Evolutionary conservation across 306 rosid genomes (phyloP).

Genomic region (Vigna hirtella): DNA sequence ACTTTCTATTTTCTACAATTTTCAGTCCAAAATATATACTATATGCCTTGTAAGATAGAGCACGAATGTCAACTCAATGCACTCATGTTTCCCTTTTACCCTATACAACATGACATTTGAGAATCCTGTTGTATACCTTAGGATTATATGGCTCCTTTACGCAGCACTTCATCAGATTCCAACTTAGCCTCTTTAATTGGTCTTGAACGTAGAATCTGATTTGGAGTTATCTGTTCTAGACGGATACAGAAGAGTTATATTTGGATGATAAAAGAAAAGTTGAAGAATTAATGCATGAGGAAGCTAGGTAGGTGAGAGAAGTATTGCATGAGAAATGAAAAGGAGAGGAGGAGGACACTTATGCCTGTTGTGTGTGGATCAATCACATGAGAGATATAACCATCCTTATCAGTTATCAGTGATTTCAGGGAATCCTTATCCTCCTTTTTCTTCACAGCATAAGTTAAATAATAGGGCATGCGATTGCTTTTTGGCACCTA

Average conservation of each 20-base stretch:
- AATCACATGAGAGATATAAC: conserved; percentile 30
- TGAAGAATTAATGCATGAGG: too few species aligned
- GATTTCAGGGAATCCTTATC: conserved; percentile 47
- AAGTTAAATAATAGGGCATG: conserved; percentile 9
- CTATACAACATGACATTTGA: conserved; percentile 30
- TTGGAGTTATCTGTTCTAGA: conserved; percentile 39
- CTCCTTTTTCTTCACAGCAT: conserved; percentile 31
- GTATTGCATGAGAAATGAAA: conserved; percentile 50
- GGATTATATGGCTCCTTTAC: conserved; percentile 16
- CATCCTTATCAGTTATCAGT: conserved; percentile 36
- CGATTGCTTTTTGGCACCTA: conserved; percentile 33
- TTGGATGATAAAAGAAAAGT: not conserved
- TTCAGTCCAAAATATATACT: not conserved
- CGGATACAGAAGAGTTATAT: conserved; percentile 13
- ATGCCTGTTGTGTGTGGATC: conserved; percentile 43
- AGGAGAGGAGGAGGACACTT: conserved; percentile 55
- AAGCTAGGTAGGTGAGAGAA: too few species aligned
- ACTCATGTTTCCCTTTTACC: conserved; percentile 44
- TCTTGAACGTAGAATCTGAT: conserved; percentile 45
- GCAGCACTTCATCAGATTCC: conserved; percentile 27
- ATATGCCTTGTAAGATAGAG: not conserved
- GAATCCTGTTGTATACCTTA: conserved; percentile 4
- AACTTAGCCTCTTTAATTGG: conserved; percentile 14
- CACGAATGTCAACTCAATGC: conserved; percentile 7
- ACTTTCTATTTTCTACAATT: not conserved